Base-by-base conservation (phyloP, 164 flowering plant species). In the Saururus chinensis region DNA sequence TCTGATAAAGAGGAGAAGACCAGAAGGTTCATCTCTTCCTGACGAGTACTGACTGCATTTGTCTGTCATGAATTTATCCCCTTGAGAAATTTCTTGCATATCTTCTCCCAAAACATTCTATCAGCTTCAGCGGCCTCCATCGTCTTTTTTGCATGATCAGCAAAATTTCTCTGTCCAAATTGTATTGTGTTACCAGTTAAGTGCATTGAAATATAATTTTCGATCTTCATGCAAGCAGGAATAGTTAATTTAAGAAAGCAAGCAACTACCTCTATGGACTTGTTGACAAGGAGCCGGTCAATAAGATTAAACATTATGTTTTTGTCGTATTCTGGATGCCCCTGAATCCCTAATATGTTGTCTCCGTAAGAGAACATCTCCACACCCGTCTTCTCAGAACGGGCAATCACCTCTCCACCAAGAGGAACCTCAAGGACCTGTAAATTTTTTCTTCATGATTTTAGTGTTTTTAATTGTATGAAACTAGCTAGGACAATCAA, bases 271-370 rank as follows among this genome's bases (percentile, higher is more conserved):
- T 82, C 75, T 14, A 88, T 76, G 56, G 52, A 63, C 41, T 75
- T 67, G 48, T 45, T 63, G 26, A 42, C 60, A 40, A 69, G 73
- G 40, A 89, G 84, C 56, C 96, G 85, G 57, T 89, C 91, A 4
- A 85, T 73, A 51, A 89, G 75, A 57, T 82, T 74, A 51, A 9
- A 57, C 13, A 85, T 74, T 55, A 89, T 86, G 73, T 84, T 93
- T 63, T 73, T 79, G 58, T 80, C 74, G 75, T 89, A 89, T 64
- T 89, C 96, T 22, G 96, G 96, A 61, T 89, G 96, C 19, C 96
- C 96, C 72, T 89, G 93, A 65, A 89, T 85, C 17, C 91, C 91
- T 40, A 89, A 10, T n/a, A 87, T 72, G 63, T 85, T 79, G 30
- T 78, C 68, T n/a, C 82, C 89, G n/a, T 55, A 77, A 58, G 21